These are phyloP conservation scores for Sisymbrium irio DNA, from an alignment of 345 rosid genomes.

Conservation along the genomic window DNA sequence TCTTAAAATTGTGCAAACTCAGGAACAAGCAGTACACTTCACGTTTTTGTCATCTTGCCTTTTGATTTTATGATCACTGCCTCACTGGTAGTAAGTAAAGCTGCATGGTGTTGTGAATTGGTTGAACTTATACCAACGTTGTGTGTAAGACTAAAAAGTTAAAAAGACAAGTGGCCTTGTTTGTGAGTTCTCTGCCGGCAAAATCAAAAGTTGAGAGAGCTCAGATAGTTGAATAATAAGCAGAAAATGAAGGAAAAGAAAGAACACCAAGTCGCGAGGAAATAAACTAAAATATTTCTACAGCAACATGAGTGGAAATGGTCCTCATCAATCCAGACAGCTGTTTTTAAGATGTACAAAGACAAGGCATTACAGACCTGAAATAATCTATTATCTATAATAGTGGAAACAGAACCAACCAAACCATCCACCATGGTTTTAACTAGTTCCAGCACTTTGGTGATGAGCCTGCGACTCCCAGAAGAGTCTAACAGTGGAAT, in stretches of 20 bases:
- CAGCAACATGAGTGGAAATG: conserved; percentile 6
- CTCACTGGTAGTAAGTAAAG: not conserved
- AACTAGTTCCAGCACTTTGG: conserved; percentile 26
- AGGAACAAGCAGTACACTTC: not conserved
- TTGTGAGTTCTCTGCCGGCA: not conserved
- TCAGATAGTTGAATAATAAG: not conserved
- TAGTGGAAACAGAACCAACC: not conserved
- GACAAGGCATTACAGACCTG: conserved; percentile 2
- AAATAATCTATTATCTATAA: not conserved
- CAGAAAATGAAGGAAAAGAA: not conserved
- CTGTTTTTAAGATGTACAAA: conserved; percentile 18
- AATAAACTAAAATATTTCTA: not conserved
- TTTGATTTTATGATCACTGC: not conserved
- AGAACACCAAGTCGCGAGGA: not conserved
- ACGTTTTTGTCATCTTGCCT: conserved; percentile 7
- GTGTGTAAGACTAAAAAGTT: not conserved
- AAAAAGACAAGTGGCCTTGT: not conserved
- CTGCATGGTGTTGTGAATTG: not conserved
- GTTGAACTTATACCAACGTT: not conserved
- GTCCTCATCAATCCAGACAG: conserved; percentile 3
- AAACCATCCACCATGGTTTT: not conserved
- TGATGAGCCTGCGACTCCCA: conserved; percentile 54
- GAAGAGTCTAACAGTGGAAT: conserved; percentile 72
- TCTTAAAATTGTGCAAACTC: not conserved
- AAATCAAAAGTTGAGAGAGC: not conserved